Conservation (phyloP, 345 rosid species). For the Rhizophora mangle region DNA sequence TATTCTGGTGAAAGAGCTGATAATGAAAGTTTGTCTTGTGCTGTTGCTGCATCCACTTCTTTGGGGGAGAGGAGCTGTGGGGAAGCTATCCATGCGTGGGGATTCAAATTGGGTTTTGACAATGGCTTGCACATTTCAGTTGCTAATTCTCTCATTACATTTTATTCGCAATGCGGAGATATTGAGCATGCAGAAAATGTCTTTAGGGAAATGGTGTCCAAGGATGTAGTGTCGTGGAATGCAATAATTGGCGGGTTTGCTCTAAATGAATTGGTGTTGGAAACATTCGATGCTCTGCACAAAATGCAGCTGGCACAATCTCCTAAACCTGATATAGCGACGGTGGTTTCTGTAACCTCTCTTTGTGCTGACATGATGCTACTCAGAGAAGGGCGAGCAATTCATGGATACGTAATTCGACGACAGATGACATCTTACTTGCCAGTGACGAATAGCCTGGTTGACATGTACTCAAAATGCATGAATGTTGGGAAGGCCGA, state of each 20-base stretch:
- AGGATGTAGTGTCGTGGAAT: conserved; percentile 56
- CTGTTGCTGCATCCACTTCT: conserved; percentile 49
- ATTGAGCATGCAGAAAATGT: conserved; percentile 36
- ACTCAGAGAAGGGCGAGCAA: conserved; percentile 42
- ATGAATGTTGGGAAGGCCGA: conserved; percentile 30
- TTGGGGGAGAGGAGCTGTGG: conserved; percentile 37
- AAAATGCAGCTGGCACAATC: conserved; percentile 37
- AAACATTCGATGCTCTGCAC: conserved; percentile 39
- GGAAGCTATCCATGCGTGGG: conserved; percentile 39
- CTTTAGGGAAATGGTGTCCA: conserved; percentile 28
- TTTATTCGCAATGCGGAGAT: conserved; percentile 47
- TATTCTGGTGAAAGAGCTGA: conserved; percentile 40
- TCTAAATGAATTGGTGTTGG: conserved; percentile 38
- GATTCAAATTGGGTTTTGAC: conserved; percentile 36
- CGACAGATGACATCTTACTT: conserved; percentile 28
- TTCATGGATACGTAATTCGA: conserved; percentile 44
- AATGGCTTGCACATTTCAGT: conserved; percentile 33
- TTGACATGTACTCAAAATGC: conserved; percentile 48
- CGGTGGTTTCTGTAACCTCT: conserved; percentile 37
- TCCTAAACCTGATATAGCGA: conserved; percentile 40
- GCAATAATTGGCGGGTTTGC: conserved; percentile 50
- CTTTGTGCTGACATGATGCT: conserved; percentile 39
- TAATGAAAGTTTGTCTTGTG: conserved; percentile 42
- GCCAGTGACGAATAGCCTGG: conserved; percentile 39
- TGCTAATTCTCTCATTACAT: conserved; percentile 52